These are phyloP conservation scores for Chenopodium album DNA, from an alignment of 148 eudicot genomes.

Conservation along the genomic window DNA sequence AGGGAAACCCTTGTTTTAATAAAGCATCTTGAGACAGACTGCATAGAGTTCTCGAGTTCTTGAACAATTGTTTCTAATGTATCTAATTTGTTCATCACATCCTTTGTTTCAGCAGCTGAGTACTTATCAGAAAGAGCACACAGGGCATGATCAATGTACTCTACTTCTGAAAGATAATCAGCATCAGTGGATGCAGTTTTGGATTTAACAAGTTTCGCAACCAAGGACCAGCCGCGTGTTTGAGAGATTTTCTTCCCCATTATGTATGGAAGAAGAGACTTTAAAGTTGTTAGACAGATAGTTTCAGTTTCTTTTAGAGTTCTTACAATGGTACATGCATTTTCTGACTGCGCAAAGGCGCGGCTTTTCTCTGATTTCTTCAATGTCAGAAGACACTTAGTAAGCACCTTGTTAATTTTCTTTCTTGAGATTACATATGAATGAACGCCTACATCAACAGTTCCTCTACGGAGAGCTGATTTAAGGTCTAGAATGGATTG, in stretches of 20 bases:
- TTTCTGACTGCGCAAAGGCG: background rate
- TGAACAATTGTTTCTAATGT: conserved; percentile 27
- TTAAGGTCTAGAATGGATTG: conserved; percentile 38
- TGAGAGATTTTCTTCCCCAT: conserved; percentile 26
- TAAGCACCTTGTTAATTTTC: conserved; percentile 31
- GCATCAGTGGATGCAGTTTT: background rate
- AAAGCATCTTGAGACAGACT: conserved; percentile 32
- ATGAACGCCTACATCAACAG: conserved; percentile 13
- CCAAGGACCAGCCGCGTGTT: conserved; percentile 36
- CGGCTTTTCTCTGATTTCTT: conserved; percentile 22
- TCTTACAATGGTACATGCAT: background rate
- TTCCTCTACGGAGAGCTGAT: conserved; percentile 42
- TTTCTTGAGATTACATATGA: conserved; percentile 36
- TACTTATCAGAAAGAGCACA: background rate
- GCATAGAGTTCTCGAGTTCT: conserved; percentile 28
- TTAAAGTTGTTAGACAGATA: conserved; percentile 27
- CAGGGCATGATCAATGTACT: conserved; percentile 25
- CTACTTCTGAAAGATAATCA: conserved; percentile 15
- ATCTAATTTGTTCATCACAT: conserved; percentile 26
- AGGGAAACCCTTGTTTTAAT: conserved; percentile 47
- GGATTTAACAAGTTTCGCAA: conserved; percentile 31
- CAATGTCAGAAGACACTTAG: conserved; percentile 33
- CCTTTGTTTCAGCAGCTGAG: background rate
- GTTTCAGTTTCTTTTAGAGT: conserved; percentile 35
- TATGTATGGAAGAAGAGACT: conserved; percentile 29